Evolutionary conservation across 176 grass and related monocot species (phyloP).

Genomic region (Oryza coarctata): DNA sequence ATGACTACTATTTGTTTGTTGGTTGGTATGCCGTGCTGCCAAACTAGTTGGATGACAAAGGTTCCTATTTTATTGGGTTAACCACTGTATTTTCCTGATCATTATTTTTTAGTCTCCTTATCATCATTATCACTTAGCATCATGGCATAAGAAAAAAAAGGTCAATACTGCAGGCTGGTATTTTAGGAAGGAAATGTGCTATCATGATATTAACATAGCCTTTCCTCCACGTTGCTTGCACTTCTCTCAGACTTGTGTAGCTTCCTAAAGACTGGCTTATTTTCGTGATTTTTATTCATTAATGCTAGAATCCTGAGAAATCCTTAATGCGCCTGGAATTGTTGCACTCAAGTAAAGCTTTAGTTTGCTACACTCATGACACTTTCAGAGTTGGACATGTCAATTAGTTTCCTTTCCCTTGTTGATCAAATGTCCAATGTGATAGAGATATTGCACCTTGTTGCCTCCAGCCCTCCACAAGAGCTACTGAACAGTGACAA

Average conservation of each 20-base stretch:
- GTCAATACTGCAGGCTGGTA: neutral
- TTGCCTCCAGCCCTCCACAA: neutral
- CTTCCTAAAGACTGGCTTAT: neutral
- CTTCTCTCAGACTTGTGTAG: neutral
- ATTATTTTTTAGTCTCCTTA: neutral
- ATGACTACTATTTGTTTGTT: neutral
- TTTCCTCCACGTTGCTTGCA: slow-evolving; percentile 4
- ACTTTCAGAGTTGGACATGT: slow-evolving; percentile 27
- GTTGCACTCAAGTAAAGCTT: slow-evolving; percentile 43
- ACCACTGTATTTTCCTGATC: neutral
- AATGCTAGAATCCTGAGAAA: slow-evolving; percentile 17
- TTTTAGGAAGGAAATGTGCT: neutral
- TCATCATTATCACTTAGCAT: slow-evolving; percentile 14
- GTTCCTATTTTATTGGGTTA: neutral
- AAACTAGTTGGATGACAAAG: slow-evolving; percentile 37
- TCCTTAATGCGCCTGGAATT: neutral
- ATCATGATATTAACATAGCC: neutral
- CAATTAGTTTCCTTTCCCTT: slow-evolving; percentile 36
- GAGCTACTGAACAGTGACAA: slow-evolving; percentile 40
- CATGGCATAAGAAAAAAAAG: neutral
- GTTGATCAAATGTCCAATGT: slow-evolving; percentile 32
- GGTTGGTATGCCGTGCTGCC: slow-evolving; percentile 5
- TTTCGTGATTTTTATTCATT: neutral
- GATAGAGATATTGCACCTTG: slow-evolving; percentile 45
- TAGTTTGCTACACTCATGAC: slow-evolving; percentile 27